A percentile compares a stretch with the other conserved stretches of the same genome.
Evolutionary conservation across 2,329 filamentous ascomycete genomes (phyloP).

Genomic region (Fusarium pseudoanthophilum): DNA sequence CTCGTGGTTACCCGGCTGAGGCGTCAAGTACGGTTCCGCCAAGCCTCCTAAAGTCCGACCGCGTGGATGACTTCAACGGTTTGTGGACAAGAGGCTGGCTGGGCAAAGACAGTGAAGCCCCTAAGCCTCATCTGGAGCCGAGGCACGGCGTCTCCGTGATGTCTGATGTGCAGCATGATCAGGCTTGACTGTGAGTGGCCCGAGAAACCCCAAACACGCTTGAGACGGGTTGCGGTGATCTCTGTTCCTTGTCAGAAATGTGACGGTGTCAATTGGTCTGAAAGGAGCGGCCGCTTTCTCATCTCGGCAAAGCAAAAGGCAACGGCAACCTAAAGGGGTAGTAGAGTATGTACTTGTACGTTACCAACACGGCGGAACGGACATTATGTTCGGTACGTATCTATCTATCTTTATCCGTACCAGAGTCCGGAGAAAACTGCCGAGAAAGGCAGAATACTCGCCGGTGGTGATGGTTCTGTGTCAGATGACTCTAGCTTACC

Average conservation of each 20-base stretch:
- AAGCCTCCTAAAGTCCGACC: constrained; percentile 33
- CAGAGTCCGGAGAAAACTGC: constrained; percentile 34
- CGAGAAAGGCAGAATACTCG: constrained; percentile 33
- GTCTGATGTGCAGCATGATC: constrained; percentile 1
- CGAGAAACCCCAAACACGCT: constrained; percentile 40
- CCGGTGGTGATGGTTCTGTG: constrained; percentile 6
- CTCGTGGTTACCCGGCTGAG: constrained; percentile 21
- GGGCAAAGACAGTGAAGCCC: neutral
- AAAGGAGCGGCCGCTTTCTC: constrained; percentile 26
- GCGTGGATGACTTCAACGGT: constrained; percentile 26
- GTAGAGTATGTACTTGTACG: constrained; percentile 13
- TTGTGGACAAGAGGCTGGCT: constrained; percentile 10
- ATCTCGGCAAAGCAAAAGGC: constrained; percentile 28
- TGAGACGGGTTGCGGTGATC: constrained; percentile 38
- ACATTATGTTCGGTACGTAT: constrained; percentile 5
- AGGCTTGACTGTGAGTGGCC: constrained; percentile 23
- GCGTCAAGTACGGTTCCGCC: constrained; percentile 14
- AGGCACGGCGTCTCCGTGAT: constrained; percentile 44
- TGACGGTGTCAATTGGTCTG: constrained; percentile 22
- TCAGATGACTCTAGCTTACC: constrained; percentile 34
- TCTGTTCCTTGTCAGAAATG: constrained; percentile 24
- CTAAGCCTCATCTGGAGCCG: constrained; percentile 31
- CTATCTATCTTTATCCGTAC: neutral
- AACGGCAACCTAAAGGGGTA: constrained; percentile 3
- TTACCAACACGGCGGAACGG: constrained; percentile 42